Percentiles rank a stretch among this genome's conserved stretches.
These are phyloP conservation scores for Penicillium glabrum DNA, from an alignment of 2,329 filamentous ascomycete species.

Conservation along the genomic window DNA sequence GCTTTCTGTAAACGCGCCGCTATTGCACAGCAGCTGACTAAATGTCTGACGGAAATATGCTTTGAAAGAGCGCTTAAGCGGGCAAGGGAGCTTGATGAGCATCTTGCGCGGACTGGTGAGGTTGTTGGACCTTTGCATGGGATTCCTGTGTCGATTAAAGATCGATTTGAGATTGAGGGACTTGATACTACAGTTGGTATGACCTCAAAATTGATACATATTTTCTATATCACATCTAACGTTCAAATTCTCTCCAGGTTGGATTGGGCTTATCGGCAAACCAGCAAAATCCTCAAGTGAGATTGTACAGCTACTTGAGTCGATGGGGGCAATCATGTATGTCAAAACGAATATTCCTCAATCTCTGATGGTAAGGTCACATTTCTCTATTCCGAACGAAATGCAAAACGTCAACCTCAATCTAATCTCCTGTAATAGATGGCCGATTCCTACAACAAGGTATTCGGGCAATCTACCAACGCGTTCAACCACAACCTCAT, in stretches of 20 bases:
- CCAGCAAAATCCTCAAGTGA: slow-evolving; percentile 26
- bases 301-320: slow-evolving; percentile 27
- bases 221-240: background rate
- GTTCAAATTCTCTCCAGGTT: slow-evolving; percentile 45
- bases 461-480: slow-evolving; percentile 51
- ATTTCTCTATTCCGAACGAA: too few species aligned
- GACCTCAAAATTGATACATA: too few species aligned
- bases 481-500: slow-evolving; percentile 50
- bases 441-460: slow-evolving; percentile 54
- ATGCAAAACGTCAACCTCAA: background rate
- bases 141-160: slow-evolving; percentile 61
- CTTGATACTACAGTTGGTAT: slow-evolving; percentile 28
- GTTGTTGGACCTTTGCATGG: slow-evolving; percentile 66
- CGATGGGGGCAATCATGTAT: slow-evolving; percentile 51
- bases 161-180: slow-evolving; percentile 59
- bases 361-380: slow-evolving; percentile 39
- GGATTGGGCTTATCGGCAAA: slow-evolving; percentile 32
- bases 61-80: slow-evolving; percentile 54
- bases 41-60: slow-evolving; percentile 36
- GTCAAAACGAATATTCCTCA: slow-evolving; percentile 56
- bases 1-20: slow-evolving; percentile 15
- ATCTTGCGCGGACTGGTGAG: slow-evolving; percentile 49
- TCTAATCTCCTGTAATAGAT: slow-evolving; percentile 13
- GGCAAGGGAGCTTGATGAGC: slow-evolving; percentile 52
- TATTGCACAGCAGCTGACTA: slow-evolving; percentile 14